Conservation (phyloP, 768 basidiomycete genomes). For the Mycena vitilis region DNA sequence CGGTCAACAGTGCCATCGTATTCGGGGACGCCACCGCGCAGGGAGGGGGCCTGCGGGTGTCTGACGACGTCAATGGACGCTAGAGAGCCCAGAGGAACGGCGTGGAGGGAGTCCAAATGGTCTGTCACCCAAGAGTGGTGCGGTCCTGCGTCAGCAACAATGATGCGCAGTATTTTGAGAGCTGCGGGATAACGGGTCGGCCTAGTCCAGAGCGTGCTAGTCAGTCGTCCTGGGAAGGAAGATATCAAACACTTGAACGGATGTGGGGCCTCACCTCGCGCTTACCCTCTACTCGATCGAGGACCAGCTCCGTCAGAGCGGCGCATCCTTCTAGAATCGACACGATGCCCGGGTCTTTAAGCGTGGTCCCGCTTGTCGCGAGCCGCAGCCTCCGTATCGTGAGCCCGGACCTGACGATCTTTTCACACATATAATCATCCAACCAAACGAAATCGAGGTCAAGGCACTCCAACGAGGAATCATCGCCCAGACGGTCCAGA, state of each 20-base stretch:
- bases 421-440: slow-evolving; percentile 51
- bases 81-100: slow-evolving; percentile 43
- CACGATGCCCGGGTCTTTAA: slow-evolving; percentile 49
- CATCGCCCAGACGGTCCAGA: slow-evolving; percentile 42
- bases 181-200: slow-evolving; percentile 39
- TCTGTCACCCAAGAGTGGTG: slow-evolving; percentile 56
- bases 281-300: slow-evolving; percentile 52
- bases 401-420: slow-evolving; percentile 45
- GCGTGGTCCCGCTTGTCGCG: slow-evolving; percentile 50
- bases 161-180: slow-evolving; percentile 44
- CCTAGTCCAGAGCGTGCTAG: slow-evolving; percentile 50
- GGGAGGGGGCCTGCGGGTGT: slow-evolving; percentile 36
- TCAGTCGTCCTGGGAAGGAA: slow-evolving; percentile 46
- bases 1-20: slow-evolving; percentile 44
- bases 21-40: slow-evolving; percentile 34
- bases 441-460: slow-evolving; percentile 52
- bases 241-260: slow-evolving; percentile 11
- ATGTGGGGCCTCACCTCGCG: background rate
- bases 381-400: slow-evolving; percentile 45
- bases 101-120: slow-evolving; percentile 50
- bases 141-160: slow-evolving; percentile 46
- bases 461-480: slow-evolving; percentile 47
- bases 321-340: slow-evolving; percentile 50
- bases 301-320: slow-evolving; percentile 44
- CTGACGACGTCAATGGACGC: slow-evolving; percentile 43